A percentile compares a stretch with the other conserved stretches of the same genome.
These are phyloP conservation scores for Piper longum DNA, from an alignment of 164 flowering plant species.

Conservation along the genomic window DNA sequence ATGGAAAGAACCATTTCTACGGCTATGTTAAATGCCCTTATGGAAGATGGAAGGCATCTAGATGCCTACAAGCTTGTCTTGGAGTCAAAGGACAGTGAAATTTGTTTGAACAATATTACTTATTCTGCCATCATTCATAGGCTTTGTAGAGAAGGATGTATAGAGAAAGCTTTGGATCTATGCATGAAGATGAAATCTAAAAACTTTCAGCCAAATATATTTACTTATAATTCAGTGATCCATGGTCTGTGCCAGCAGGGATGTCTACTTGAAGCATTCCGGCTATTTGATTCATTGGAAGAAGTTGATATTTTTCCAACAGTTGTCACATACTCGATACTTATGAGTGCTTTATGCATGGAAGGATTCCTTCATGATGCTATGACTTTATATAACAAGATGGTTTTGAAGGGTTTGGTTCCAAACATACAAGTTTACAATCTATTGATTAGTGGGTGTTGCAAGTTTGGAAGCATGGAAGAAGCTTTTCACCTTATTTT, in stretches of 20 bases:
- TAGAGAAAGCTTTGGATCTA: slow-evolving; percentile 48
- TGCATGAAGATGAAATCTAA: slow-evolving; percentile 38
- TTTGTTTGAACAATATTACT: slow-evolving; percentile 34
- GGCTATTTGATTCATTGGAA: slow-evolving; percentile 76
- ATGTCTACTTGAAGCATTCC: slow-evolving; percentile 63
- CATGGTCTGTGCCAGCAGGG: slow-evolving; percentile 73
- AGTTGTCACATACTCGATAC: slow-evolving; percentile 46
- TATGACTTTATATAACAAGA: slow-evolving; percentile 40
- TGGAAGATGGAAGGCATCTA: slow-evolving; percentile 33
- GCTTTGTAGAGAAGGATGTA: slow-evolving; percentile 60
- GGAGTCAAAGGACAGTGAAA: slow-evolving; percentile 24
- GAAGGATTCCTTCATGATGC: slow-evolving; percentile 71
- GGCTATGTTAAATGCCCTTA: slow-evolving; percentile 26
- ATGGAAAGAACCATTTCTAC: slow-evolving; percentile 16
- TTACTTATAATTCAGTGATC: slow-evolving; percentile 59
- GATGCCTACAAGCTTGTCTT: slow-evolving; percentile 54
- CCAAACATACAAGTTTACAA: slow-evolving; percentile 56
- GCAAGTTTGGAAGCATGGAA: slow-evolving; percentile 43
- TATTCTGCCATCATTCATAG: slow-evolving; percentile 47
- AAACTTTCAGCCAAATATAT: slow-evolving; percentile 42
- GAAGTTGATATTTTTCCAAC: slow-evolving; percentile 41
- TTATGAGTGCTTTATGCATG: slow-evolving; percentile 49
- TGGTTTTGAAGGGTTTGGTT: slow-evolving; percentile 36
- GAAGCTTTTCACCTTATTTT: slow-evolving; percentile 43
- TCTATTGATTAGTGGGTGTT: slow-evolving; percentile 55